A percentile compares a stretch with the other conserved stretches of the same genome.
Evolutionary conservation across 2,329 filamentous ascomycete genomes (phyloP).

Genomic region (Hymenoscyphus fructigenus): DNA sequence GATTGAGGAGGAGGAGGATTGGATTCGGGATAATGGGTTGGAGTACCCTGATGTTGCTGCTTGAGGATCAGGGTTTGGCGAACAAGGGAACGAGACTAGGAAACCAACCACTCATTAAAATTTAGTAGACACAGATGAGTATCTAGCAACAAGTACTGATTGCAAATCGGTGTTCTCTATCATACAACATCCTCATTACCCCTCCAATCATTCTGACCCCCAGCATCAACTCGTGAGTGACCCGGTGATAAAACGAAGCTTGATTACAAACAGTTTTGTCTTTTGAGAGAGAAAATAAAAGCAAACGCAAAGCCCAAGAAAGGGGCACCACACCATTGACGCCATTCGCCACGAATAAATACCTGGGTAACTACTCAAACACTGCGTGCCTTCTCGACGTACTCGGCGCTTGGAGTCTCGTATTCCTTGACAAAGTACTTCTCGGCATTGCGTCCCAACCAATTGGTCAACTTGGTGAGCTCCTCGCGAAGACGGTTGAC

Average conservation of each 20-base stretch:
- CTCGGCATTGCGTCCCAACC: slow-evolving; percentile 70
- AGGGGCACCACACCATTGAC: slow-evolving; percentile 17
- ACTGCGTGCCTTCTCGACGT: slow-evolving; percentile 62
- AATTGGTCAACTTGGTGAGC: slow-evolving; percentile 79
- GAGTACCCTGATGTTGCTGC: not conserved
- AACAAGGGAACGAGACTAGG: no score
- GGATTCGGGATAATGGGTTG: not conserved
- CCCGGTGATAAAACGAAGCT: not conserved
- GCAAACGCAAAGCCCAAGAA: not conserved
- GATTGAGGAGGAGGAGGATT: not conserved
- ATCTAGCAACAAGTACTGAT: not conserved
- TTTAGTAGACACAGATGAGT: not conserved
- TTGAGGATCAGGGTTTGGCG: not conserved
- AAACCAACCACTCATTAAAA: not conserved
- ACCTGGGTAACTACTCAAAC: slow-evolving; percentile 16
- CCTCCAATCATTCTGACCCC: not conserved
- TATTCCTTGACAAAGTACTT: slow-evolving; percentile 78
- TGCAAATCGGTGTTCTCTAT: not conserved
- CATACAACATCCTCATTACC: not conserved
- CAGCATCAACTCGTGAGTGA: not conserved
- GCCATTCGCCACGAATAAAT: slow-evolving; percentile 28
- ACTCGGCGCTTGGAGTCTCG: slow-evolving; percentile 69
- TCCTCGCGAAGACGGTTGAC: slow-evolving; percentile 88
- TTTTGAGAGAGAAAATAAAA: not conserved
- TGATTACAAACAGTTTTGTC: not conserved